phyloP scores from a whole-genome alignment of 108 stramenopile genomes.

The Heterococcus sp. region DNA sequence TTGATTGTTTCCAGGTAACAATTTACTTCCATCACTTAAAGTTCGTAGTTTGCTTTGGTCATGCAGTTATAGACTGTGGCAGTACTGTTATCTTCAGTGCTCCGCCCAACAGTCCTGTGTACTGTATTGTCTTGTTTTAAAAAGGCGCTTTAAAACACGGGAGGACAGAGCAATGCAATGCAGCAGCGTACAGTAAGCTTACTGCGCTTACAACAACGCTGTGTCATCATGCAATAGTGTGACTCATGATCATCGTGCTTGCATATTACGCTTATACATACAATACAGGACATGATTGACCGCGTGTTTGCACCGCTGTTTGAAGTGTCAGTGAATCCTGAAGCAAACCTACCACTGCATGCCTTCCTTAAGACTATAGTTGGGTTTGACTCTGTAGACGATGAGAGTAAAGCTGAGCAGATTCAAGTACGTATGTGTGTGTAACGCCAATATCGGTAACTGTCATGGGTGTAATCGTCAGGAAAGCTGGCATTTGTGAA shows the following conservation, averaged over 20 bases:
- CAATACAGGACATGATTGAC: slow-evolving; percentile 82
- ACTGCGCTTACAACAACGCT: too few species aligned
- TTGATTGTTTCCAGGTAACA: background rate
- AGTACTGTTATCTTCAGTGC: too few species aligned
- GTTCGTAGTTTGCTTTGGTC: background rate
- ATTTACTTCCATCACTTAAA: background rate
- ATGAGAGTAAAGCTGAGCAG: slow-evolving; percentile 78
- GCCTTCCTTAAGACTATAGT: slow-evolving; percentile 80
- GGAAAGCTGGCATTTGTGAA: background rate
- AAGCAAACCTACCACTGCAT: slow-evolving; percentile 83
- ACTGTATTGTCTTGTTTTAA: too few species aligned
- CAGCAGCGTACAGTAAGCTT: too few species aligned
- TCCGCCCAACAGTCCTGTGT: too few species aligned
- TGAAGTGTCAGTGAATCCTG: slow-evolving; percentile 88
- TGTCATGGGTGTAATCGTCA: too few species aligned
- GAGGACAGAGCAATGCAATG: too few species aligned
- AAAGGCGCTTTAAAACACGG: too few species aligned
- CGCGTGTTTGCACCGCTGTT: slow-evolving; percentile 95
- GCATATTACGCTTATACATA: too few species aligned
- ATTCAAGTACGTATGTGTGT: background rate
- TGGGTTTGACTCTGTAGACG: slow-evolving; percentile 97
- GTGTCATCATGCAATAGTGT: too few species aligned
- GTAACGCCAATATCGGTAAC: background rate
- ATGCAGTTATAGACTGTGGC: too few species aligned
- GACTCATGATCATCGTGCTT: too few species aligned